Conservation (phyloP, 1,284 basidiomycete genomes). For the Rhodotorula sp. region DNA sequence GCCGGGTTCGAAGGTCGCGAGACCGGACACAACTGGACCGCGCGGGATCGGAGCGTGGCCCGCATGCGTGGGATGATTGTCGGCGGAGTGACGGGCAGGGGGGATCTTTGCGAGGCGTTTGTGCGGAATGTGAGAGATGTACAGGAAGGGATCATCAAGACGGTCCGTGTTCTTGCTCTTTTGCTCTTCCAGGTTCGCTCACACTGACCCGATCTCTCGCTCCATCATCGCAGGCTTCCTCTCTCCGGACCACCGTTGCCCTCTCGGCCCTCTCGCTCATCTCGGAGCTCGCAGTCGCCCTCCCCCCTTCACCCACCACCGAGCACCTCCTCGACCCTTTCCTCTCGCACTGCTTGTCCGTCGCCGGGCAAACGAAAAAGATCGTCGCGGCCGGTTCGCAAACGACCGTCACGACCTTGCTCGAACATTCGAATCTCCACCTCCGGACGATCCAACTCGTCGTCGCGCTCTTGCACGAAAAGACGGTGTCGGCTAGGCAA, state of each 20-base stretch:
- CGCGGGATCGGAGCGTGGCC: slow-evolving; percentile 74
- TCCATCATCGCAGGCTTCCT: slow-evolving; percentile 62
- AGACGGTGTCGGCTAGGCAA: slow-evolving; percentile 75
- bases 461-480: slow-evolving; percentile 73
- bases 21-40: slow-evolving; percentile 93
- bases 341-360: slow-evolving; percentile 71
- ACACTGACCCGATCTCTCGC: not conserved
- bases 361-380: slow-evolving; percentile 95
- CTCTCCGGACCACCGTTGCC: slow-evolving; percentile 88
- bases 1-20: slow-evolving; percentile 90
- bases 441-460: slow-evolving; percentile 71
- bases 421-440: slow-evolving; percentile 68
- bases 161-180: slow-evolving; percentile 58
- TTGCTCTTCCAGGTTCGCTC: not conserved
- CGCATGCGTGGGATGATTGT: slow-evolving; percentile 89
- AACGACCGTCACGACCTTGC: slow-evolving; percentile 64
- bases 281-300: slow-evolving; percentile 66
- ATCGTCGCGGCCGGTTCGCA: slow-evolving; percentile 86
- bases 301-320: slow-evolving; percentile 68
- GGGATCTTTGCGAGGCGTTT: slow-evolving; percentile 75
- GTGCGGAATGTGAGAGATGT: slow-evolving; percentile 71
- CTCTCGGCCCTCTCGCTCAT: slow-evolving; percentile 77
- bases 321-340: slow-evolving; percentile 69
- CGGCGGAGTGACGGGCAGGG: slow-evolving; percentile 17
- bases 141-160: slow-evolving; percentile 79